phyloP scores from a whole-genome alignment of 176 grass and related monocot species.

The Oryza officinalis region DNA sequence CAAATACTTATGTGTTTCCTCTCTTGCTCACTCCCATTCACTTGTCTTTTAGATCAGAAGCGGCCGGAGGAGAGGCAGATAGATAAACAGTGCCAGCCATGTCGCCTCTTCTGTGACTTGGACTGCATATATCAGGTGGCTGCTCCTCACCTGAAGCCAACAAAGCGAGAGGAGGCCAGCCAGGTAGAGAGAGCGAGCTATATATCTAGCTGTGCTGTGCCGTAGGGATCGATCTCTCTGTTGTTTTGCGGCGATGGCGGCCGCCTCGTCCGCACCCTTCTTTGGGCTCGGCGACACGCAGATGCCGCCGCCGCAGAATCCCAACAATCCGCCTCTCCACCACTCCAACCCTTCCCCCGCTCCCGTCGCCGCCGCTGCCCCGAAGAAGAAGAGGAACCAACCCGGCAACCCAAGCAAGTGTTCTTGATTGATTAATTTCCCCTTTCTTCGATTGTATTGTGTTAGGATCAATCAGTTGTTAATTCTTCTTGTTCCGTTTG shows the following conservation, averaged over 20 bases:
- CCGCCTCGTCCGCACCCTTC: conserved; percentile 66
- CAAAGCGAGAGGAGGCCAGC: background rate
- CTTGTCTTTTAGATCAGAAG: conserved; percentile 54
- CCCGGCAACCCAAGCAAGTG: conserved; percentile 93
- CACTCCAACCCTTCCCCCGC: conserved; percentile 16
- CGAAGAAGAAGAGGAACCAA: conserved; percentile 93
- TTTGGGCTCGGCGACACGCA: conserved; percentile 66
- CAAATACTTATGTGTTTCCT: conserved; percentile 20
- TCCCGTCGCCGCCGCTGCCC: background rate
- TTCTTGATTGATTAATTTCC: conserved; percentile 17
- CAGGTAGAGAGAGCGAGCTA: background rate
- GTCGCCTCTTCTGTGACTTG: conserved; percentile 38
- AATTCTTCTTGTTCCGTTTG: background rate
- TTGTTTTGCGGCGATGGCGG: conserved; percentile 59
- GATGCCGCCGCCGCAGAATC: conserved; percentile 43
- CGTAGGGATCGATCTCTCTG: background rate
- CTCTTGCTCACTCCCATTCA: background rate
- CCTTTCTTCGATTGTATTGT: background rate
- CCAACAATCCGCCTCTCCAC: background rate
- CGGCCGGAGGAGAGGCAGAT: conserved; percentile 30
- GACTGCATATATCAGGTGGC: conserved; percentile 16
- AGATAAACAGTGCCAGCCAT: conserved; percentile 25
- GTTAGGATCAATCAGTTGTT: background rate
- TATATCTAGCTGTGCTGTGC: too few relatives aligned
- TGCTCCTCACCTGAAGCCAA: conserved; percentile 35